Base-by-base conservation (phyloP, 1,284 basidiomycete genomes). In the Neotropicomus parvogracilis region DNA sequence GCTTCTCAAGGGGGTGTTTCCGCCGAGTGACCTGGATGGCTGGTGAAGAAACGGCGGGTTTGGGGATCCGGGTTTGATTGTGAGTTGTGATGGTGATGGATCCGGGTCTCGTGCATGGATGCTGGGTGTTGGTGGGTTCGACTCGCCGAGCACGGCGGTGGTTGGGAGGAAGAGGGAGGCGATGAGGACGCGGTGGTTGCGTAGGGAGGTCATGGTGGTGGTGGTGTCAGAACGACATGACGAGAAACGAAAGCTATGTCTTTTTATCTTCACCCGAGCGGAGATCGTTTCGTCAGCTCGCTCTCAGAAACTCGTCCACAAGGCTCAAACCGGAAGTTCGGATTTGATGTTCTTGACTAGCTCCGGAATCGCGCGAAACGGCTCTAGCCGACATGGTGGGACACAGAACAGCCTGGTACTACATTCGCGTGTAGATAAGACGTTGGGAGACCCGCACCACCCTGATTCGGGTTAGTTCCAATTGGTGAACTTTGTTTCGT, bases 151-250 rank as follows among this genome's bases (percentile, higher is more conserved):
- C 40, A 80, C 75, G 39, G 78, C 77, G 29, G 85, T 87, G 49
- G 77, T 79, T 29, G 87, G 88, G 39, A 90, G 79, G 60, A 89
- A 89, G 47, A 90, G 80, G 17, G 85, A 83, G 12, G 87, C 87
- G 63, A 90, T 83, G 63, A 90, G 72, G 45, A 86, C 74, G 28
- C 87, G 73, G 62, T 86, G 83, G 65, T 81, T 79, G 50, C 81
- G 73, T 54, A 85, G 75, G 50, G 82, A 74, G 61, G 65, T 77
- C 84, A 86, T 85, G 54, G 40, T 42, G 3, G 24, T 24, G 24
- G 24, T 24, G 8, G 24, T 24, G n/a, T n/a, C n/a, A n/a, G n/a
- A n/a, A n/a, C 8, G n/a, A 12, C 49, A 20, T 26, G 34, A 16
- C 12, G 20, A 24, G 19, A 29, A 7, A 24, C 24, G 17, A 1